Base-by-base conservation (phyloP, 768 basidiomycete species). In the Pseudohyphozyma bogoriensis region DNA sequence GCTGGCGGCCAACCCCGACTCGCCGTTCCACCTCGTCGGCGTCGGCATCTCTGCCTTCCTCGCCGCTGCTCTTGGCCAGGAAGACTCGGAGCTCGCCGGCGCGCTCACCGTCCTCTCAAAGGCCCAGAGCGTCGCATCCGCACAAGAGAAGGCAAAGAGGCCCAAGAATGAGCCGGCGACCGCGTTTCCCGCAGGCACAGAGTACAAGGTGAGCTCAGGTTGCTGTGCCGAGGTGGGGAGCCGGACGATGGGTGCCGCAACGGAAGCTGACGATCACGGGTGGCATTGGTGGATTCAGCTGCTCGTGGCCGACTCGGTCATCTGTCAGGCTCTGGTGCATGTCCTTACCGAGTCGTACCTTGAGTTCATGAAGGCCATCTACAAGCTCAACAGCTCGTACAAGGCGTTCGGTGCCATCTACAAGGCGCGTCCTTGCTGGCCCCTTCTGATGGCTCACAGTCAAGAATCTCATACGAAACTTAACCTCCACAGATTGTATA, bases 381-480 rank as follows among this genome's bases (percentile, higher is more conserved):
- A 33, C 46, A 66, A 66, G 56, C 53, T 66, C 42, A 66, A 66
- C 26, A 55, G 39, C 24, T 42, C 56, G 10, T 59, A 66, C 59
- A 60, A 60, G 28, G 58, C 49, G 2, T 51, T 35, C 40, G 28
- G 42, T 31, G 31, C 40, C 22, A 42, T 45, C 28, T 55, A 52
- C 51, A 37, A 36, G 51, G 51, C 28, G 12, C 11, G 18, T 33
- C 24, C 31, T 44, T n/a, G 16, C 16, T 22, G 22, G 2, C 31
- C n/a, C 18, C 51, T 12, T 37, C 9, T 4, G 18, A 20, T 33
- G 42, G 10, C 49, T 33, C 4, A 9, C 16, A 1, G n/a, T n/a
- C n/a, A n/a, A n/a, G n/a, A 12, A 1, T 7, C 29, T 31, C 4
- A 33, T 3, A 42, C 12, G 49, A 54, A 51, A 20, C 4, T 13